Evolutionary conservation across 2,329 filamentous ascomycete genomes (phyloP).

Genomic region (Penicillium oxalicum): DNA sequence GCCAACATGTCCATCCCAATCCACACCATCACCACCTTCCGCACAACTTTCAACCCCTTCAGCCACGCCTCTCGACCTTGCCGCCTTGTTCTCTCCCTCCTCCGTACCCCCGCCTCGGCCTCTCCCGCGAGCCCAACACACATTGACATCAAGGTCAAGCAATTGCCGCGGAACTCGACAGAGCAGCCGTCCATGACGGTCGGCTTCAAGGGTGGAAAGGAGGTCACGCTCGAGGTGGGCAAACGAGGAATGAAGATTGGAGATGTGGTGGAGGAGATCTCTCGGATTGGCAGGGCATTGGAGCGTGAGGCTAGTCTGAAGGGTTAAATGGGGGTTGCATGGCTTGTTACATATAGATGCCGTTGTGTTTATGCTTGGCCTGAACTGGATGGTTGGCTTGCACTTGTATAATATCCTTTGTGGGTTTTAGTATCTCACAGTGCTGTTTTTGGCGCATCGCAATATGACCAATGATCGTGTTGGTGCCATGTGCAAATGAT

Average conservation of each 20-base stretch:
- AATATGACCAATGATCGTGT: too few species aligned
- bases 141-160: slow-evolving; percentile 71
- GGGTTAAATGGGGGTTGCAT: slow-evolving; percentile 26
- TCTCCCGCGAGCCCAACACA: slow-evolving; percentile 68
- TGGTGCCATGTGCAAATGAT: too few species aligned
- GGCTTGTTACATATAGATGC: neutral
- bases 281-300: slow-evolving; percentile 77
- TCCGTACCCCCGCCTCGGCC: slow-evolving; percentile 73
- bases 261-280: slow-evolving; percentile 79
- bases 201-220: slow-evolving; percentile 95
- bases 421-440: too few species aligned
- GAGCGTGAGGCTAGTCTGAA: slow-evolving; percentile 76
- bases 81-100: slow-evolving; percentile 76
- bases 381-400: too few species aligned
- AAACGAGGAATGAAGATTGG: slow-evolving; percentile 75
- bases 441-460: too few species aligned
- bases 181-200: slow-evolving; percentile 65
- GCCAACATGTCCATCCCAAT: slow-evolving; percentile 35
- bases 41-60: slow-evolving; percentile 90
- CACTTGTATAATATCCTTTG: too few species aligned
- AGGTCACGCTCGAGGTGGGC: slow-evolving; percentile 74
- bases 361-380: neutral
- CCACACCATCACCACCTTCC: slow-evolving; percentile 61
- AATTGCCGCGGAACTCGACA: slow-evolving; percentile 65
- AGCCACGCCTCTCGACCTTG: slow-evolving; percentile 70